Evolutionary conservation across 192 early-diverging fungal genomes (phyloP).

Genomic region (Dimargaris xerosporica): DNA sequence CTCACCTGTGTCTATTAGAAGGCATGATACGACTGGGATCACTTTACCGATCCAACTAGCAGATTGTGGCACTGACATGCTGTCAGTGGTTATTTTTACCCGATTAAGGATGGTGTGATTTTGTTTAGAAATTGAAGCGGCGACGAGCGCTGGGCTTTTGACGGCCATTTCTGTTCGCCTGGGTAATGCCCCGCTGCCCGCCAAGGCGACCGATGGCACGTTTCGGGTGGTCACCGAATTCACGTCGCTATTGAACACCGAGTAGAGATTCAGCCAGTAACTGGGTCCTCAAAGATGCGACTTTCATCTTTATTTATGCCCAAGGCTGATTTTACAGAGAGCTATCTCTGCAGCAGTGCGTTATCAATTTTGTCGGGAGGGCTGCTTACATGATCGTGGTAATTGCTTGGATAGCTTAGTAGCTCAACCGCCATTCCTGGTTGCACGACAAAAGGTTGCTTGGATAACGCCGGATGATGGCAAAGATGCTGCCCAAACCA

Average conservation of each 20-base stretch:
- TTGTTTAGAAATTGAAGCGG: conserved; percentile 76
- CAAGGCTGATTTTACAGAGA: neutral
- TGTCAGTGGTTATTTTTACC: conserved; percentile 10
- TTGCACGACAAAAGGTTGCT: neutral
- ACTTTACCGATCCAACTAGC: neutral
- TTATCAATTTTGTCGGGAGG: conserved; percentile 10
- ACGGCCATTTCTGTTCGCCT: conserved; percentile 53
- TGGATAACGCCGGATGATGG: no score
- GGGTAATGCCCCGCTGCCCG: conserved; percentile 46
- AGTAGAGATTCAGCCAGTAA: no score
- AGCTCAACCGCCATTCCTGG: neutral
- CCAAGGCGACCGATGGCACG: neutral
- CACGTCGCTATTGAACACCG: neutral
- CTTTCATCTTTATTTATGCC: no score
- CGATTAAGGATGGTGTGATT: no score
- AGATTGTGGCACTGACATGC: neutral
- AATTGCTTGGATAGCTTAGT: neutral
- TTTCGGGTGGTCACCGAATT: neutral
- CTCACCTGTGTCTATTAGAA: neutral
- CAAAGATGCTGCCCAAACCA: no score
- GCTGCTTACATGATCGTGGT: neutral
- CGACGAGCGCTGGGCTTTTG: conserved; percentile 51
- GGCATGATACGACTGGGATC: neutral
- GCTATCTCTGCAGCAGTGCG: neutral
- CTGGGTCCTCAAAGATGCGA: no score